Percentiles rank a stretch among this genome's conserved stretches.
Conservation (phyloP, 164 flowering plant genomes). For the Liriodendron chinense region DNA sequence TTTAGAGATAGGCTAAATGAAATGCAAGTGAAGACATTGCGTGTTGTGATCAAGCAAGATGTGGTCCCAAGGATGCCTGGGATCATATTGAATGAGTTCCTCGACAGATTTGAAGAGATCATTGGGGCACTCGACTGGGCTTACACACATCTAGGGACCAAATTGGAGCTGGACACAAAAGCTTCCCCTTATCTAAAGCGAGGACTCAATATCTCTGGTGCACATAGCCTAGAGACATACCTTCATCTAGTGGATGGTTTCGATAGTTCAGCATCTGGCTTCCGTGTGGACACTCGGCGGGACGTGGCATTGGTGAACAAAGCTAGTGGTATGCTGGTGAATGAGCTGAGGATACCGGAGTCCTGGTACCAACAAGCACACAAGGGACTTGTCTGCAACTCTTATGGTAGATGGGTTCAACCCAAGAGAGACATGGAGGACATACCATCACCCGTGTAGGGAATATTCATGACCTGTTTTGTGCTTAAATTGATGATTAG, state of each 20-base stretch:
- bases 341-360: conserved; percentile 37
- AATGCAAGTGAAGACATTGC: conserved; percentile 41
- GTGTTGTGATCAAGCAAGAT: conserved; percentile 47
- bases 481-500: neutral
- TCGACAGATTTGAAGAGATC: conserved; percentile 31
- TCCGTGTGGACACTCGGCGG: conserved; percentile 34
- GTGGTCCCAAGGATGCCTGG: conserved; percentile 59
- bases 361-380: conserved; percentile 49
- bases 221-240: conserved; percentile 45
- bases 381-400: conserved; percentile 52
- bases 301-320: conserved; percentile 54
- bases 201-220: conserved; percentile 30
- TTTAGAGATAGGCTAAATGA: conserved; percentile 36
- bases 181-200: conserved; percentile 46
- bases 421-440: conserved; percentile 54
- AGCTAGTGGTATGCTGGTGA: conserved; percentile 32
- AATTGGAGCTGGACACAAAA: conserved; percentile 41
- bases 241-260: conserved; percentile 61
- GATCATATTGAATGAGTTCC: conserved; percentile 32
- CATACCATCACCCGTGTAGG: conserved; percentile 37
- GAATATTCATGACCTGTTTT: neutral
- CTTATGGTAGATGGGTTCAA: conserved; percentile 59
- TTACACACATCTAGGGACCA: conserved; percentile 54
- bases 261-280: conserved; percentile 11
- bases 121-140: conserved; percentile 39